These are phyloP conservation scores for Coniochaeta hoffmannii DNA, from an alignment of 2,329 filamentous ascomycete genomes.

Conservation along the genomic window DNA sequence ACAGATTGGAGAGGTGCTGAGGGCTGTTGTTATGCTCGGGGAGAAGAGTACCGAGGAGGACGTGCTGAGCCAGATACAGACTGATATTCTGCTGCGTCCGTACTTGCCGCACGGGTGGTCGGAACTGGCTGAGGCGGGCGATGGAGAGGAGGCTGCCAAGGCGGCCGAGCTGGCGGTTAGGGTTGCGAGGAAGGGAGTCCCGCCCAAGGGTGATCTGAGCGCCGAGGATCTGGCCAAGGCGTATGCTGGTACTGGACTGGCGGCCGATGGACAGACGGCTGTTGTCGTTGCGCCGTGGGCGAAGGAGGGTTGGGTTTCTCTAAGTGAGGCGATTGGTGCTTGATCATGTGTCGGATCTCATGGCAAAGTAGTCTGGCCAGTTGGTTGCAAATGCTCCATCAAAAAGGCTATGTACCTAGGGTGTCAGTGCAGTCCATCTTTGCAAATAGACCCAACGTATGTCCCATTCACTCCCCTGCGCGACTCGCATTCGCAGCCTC, in stretches of 20 bases:
- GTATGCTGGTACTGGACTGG: slow-evolving; percentile 64
- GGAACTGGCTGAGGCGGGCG: slow-evolving; percentile 39
- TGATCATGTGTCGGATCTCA: background rate
- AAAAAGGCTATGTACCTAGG: background rate
- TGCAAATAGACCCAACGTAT: background rate
- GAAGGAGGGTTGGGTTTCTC: slow-evolving; percentile 53
- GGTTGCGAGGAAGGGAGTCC: slow-evolving; percentile 67
- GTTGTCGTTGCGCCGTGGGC: slow-evolving; percentile 79
- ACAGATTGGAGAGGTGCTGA: slow-evolving; percentile 65
- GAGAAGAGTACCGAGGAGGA: slow-evolving; percentile 40
- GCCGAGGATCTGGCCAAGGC: slow-evolving; percentile 64
- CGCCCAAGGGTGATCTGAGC: slow-evolving; percentile 61
- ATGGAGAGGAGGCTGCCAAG: slow-evolving; percentile 29
- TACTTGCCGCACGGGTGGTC: slow-evolving; percentile 76
- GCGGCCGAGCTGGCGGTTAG: slow-evolving; percentile 71
- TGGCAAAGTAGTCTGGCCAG: background rate
- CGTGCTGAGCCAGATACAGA: slow-evolving; percentile 58
- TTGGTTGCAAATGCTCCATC: background rate
- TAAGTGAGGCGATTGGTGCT: slow-evolving; percentile 30
- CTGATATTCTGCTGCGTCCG: slow-evolving; percentile 74
- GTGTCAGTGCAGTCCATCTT: background rate
- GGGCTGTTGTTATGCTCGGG: slow-evolving; percentile 60
- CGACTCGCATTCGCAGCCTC: slow-evolving; percentile 31
- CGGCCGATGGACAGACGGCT: slow-evolving; percentile 68
- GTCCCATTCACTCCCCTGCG: background rate